Percentiles rank a stretch among this genome's conserved stretches.
These are phyloP conservation scores for Colletotrichum lini DNA, from an alignment of 2,329 filamentous ascomycete genomes.

Conservation along the genomic window DNA sequence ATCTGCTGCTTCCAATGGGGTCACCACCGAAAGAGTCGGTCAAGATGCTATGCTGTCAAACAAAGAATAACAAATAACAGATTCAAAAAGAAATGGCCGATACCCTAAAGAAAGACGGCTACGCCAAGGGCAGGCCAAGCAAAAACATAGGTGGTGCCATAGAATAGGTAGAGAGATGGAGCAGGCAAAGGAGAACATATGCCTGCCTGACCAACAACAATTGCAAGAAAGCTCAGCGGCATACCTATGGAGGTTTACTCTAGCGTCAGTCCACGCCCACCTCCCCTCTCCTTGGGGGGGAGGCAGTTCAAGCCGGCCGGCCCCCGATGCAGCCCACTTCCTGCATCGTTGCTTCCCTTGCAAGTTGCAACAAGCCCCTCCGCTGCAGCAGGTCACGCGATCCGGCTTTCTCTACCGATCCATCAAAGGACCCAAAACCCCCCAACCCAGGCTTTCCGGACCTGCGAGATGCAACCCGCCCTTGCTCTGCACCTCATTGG, in stretches of 20 bases:
- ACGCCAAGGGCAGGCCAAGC: not conserved
- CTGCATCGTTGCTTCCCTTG: slow-evolving; percentile 31
- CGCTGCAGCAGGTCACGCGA: slow-evolving; percentile 47
- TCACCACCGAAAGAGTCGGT: not conserved
- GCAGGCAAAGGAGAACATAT: not conserved
- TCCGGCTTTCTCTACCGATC: slow-evolving; percentile 26
- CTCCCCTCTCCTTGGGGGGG: slow-evolving; percentile 18
- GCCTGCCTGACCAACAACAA: not conserved
- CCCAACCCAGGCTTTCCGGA: slow-evolving; percentile 32
- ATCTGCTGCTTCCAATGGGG: not conserved
- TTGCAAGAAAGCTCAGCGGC: slow-evolving; percentile 10
- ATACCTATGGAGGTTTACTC: slow-evolving; percentile 35
- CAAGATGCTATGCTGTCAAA: not conserved
- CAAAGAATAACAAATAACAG: no score
- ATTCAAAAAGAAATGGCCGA: no score
- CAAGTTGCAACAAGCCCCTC: slow-evolving; percentile 35
- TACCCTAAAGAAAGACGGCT: not conserved
- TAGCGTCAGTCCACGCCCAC: slow-evolving; percentile 38
- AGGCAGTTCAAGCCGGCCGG: slow-evolving; percentile 29
- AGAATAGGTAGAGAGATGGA: not conserved
- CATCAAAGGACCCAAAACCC: slow-evolving; percentile 17
- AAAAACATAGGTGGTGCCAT: not conserved
- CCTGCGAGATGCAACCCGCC: slow-evolving; percentile 27
- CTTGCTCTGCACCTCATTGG: slow-evolving; percentile 33
- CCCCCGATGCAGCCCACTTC: slow-evolving; percentile 4